These are phyloP conservation scores for Lachnellula suecica DNA, from an alignment of 2,329 filamentous ascomycete species.

Conservation along the genomic window DNA sequence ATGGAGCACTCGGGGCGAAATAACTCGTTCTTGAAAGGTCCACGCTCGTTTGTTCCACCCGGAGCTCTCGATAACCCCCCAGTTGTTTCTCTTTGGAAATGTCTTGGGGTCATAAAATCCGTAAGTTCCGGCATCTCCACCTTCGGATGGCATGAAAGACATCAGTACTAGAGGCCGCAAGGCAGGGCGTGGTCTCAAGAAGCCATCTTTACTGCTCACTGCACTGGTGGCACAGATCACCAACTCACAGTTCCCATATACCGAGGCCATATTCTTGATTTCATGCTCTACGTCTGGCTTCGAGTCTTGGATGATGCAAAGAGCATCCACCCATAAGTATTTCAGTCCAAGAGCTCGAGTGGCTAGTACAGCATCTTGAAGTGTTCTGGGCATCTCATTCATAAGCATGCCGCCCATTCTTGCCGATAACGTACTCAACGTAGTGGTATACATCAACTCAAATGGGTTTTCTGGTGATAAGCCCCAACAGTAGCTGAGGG, in stretches of 20 bases:
- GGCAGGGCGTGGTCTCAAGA: too few relatives aligned
- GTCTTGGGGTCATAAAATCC: neutral
- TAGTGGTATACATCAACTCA: neutral
- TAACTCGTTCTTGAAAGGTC: neutral
- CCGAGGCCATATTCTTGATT: neutral
- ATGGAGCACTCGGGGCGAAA: neutral
- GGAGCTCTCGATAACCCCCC: neutral
- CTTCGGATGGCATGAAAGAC: too few relatives aligned
- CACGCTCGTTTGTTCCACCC: neutral
- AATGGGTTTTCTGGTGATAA: neutral
- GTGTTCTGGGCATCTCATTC: neutral
- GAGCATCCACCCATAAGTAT: conserved; percentile 1
- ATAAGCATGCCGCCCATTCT: neutral
- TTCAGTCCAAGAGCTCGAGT: neutral
- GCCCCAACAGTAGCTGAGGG: neutral
- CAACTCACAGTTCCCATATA: neutral
- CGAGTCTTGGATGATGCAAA: neutral
- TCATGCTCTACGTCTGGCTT: neutral
- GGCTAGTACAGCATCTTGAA: neutral
- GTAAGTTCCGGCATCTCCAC: too few relatives aligned
- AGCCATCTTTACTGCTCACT: neutral
- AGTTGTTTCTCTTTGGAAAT: neutral
- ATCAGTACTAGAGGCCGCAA: too few relatives aligned
- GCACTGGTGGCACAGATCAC: neutral
- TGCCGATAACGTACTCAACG: neutral